These are phyloP conservation scores for Apiospora phragmitis DNA, from an alignment of 2,329 filamentous ascomycete species.

Conservation along the genomic window DNA sequence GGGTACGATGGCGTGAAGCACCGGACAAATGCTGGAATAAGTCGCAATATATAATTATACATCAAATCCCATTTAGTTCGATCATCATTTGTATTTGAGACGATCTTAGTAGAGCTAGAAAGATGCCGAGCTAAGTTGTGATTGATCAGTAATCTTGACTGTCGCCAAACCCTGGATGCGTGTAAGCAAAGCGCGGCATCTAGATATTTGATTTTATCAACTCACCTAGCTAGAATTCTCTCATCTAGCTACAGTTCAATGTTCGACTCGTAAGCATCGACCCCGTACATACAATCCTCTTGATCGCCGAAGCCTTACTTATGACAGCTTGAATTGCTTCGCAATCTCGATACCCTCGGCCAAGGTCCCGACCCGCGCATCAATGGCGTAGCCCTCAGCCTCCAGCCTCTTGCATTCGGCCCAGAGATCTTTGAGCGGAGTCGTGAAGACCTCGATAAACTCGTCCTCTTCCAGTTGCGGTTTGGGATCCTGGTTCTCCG, in stretches of 20 bases:
- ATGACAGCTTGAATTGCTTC: conserved; percentile 49
- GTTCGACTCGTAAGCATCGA: not conserved
- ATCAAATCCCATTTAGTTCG: not conserved
- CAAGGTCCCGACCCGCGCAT: conserved; percentile 74
- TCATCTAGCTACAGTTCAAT: not conserved
- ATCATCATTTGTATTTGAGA: too few species aligned
- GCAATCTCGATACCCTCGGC: conserved; percentile 78
- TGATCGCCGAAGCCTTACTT: not conserved
- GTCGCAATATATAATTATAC: not conserved
- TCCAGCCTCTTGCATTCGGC: conserved; percentile 67
- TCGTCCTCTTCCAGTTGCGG: conserved; percentile 76
- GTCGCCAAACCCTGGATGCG: not conserved
- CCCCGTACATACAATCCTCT: not conserved
- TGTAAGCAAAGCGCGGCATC: not conserved
- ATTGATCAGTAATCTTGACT: too few species aligned
- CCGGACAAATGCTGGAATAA: conserved; percentile 22
- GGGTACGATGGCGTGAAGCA: too few species aligned
- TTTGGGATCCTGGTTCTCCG: conserved; percentile 68
- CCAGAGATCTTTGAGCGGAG: conserved; percentile 65
- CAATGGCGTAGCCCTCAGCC: conserved; percentile 72
- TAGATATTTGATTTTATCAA: not conserved
- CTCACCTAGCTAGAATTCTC: not conserved
- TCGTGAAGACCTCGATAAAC: conserved; percentile 77
- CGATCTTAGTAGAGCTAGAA: too few species aligned
- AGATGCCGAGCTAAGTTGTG: too few species aligned